phyloP scores from a whole-genome alignment of 2,329 filamentous ascomycete genomes.

The Fusarium armeniacum region DNA sequence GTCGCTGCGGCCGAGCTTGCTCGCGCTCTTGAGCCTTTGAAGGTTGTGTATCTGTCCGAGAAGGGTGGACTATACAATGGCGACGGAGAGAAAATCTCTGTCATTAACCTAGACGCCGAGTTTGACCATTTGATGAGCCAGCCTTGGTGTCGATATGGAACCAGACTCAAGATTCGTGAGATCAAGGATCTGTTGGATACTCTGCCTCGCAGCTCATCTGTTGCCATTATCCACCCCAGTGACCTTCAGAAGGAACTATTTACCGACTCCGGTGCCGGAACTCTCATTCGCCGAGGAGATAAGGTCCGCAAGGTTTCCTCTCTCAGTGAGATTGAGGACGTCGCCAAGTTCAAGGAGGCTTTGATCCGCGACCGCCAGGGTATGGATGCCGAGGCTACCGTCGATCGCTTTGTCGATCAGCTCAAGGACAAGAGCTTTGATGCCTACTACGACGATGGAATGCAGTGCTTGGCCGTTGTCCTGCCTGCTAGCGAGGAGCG shows the following conservation, averaged over 20 bases:
- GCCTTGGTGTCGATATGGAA: slow-evolving; percentile 95
- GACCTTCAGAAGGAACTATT: slow-evolving; percentile 97
- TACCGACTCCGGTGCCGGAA: slow-evolving; percentile 94
- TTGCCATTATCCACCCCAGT: slow-evolving; percentile 96
- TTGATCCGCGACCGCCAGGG: slow-evolving; percentile 86
- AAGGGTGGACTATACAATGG: slow-evolving; percentile 97
- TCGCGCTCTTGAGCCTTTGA: slow-evolving; percentile 88
- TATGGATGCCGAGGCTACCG: slow-evolving; percentile 83
- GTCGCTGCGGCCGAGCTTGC: slow-evolving; percentile 95
- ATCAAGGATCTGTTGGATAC: slow-evolving; percentile 93
- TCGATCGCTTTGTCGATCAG: slow-evolving; percentile 87
- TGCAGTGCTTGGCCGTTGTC: slow-evolving; percentile 93
- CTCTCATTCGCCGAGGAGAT: slow-evolving; percentile 90
- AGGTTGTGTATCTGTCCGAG: slow-evolving; percentile 98
- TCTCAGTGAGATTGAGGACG: slow-evolving; percentile 80
- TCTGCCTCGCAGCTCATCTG: slow-evolving; percentile 90
- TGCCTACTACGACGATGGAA: slow-evolving; percentile 92
- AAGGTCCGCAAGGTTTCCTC: slow-evolving; percentile 83
- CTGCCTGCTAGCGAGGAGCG: slow-evolving; percentile 77
- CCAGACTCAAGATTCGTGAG: slow-evolving; percentile 95
- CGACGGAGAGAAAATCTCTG: slow-evolving; percentile 93
- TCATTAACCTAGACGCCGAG: slow-evolving; percentile 97
- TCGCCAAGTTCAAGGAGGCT: slow-evolving; percentile 83
- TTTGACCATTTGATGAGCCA: slow-evolving; percentile 93
- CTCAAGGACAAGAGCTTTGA: slow-evolving; percentile 85